Evolutionary conservation across 306 rosid species (phyloP).

Genomic region (Acacia crassicarpa): DNA sequence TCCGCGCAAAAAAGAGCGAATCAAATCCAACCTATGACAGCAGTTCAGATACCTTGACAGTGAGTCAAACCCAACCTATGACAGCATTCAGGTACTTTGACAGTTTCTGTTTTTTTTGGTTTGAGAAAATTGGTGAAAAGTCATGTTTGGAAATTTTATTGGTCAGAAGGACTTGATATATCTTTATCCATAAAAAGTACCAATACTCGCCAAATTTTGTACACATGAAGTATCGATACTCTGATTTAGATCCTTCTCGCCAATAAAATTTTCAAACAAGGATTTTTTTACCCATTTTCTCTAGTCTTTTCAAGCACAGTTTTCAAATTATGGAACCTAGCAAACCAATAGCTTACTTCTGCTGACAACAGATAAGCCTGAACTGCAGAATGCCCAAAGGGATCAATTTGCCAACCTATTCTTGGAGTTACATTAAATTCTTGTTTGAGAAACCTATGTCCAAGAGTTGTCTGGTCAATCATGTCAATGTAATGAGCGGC

Average conservation of each 20-base stretch:
- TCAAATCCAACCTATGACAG: slow-evolving; percentile 66
- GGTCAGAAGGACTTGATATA: too few species aligned
- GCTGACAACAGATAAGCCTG: slow-evolving; percentile 83
- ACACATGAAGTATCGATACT: too few species aligned
- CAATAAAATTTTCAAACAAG: too few species aligned
- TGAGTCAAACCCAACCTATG: too few species aligned
- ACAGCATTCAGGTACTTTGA: too few species aligned
- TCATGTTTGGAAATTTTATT: too few species aligned
- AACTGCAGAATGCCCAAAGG: slow-evolving; percentile 89
- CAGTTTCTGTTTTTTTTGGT: too few species aligned
- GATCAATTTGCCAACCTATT: slow-evolving; percentile 90
- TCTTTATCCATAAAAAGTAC: too few species aligned
- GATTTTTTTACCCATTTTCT: too few species aligned
- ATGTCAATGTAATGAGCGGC: slow-evolving; percentile 79
- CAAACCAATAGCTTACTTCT: slow-evolving; percentile 43
- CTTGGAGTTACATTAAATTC: slow-evolving; percentile 66
- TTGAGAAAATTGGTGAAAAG: too few species aligned
- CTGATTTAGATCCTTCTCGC: too few species aligned
- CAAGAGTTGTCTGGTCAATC: slow-evolving; percentile 95
- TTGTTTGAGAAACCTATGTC: slow-evolving; percentile 67
- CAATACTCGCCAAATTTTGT: too few species aligned
- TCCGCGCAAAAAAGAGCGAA: slow-evolving; percentile 77
- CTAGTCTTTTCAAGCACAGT: not conserved
- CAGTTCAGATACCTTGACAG: not conserved
- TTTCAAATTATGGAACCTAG: not conserved